Percentiles rank a stretch among this genome's conserved stretches.
These are phyloP conservation scores for Chlorencoelia australis DNA, from an alignment of 2,329 filamentous ascomycete species.

Conservation along the genomic window DNA sequence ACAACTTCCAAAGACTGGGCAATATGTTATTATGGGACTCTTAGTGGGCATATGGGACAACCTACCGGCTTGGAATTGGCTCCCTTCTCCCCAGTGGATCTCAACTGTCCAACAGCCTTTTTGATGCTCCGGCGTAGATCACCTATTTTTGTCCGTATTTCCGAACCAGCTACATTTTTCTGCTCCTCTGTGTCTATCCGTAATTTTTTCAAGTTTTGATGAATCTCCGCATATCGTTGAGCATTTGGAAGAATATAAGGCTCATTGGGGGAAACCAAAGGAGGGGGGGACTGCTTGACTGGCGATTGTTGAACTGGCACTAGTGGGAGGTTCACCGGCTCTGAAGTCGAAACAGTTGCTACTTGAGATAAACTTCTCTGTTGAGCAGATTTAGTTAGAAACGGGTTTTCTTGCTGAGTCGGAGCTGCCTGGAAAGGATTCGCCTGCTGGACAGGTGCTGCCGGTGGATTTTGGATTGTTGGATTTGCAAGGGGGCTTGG, in stretches of 20 bases:
- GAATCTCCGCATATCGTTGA: slow-evolving; percentile 44
- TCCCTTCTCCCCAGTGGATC: slow-evolving; percentile 53
- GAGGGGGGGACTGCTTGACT: slow-evolving; percentile 1
- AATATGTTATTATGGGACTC: slow-evolving; percentile 25
- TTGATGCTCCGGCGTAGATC: slow-evolving; percentile 63
- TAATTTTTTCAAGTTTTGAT: slow-evolving; percentile 55
- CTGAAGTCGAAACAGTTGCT: not conserved
- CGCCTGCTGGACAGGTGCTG: not conserved
- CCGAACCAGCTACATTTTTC: slow-evolving; percentile 47
- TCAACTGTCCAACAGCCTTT: slow-evolving; percentile 64
- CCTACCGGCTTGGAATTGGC: slow-evolving; percentile 49
- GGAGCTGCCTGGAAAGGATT: not conserved
- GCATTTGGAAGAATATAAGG: slow-evolving; percentile 26
- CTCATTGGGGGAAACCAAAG: not conserved
- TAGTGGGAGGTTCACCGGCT: not conserved
- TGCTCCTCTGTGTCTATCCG: slow-evolving; percentile 45
- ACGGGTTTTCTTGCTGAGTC: not conserved
- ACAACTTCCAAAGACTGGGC: slow-evolving; percentile 41
- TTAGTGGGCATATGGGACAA: slow-evolving; percentile 6
- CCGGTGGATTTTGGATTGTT: not conserved
- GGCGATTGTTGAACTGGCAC: not conserved
- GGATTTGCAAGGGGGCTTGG: not conserved
- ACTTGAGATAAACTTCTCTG: not conserved
- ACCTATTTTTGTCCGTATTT: slow-evolving; percentile 49
- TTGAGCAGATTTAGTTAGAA: not conserved